These are phyloP conservation scores for Kuraishia ogatae DNA, from an alignment of 805 yeast genomes.

Conservation along the genomic window DNA sequence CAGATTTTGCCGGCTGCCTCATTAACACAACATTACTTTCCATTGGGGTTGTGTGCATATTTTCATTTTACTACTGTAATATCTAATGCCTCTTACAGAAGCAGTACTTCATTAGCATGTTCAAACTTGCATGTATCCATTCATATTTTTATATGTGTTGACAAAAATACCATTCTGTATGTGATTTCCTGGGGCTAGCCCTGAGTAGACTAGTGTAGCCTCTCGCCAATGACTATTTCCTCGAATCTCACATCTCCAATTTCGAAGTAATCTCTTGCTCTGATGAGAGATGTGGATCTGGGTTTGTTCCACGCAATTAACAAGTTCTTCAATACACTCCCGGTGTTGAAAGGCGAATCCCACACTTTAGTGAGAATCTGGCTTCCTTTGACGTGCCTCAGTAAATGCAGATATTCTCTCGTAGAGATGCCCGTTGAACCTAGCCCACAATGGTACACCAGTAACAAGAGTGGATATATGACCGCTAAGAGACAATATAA, in stretches of 20 bases:
- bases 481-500: conserved; percentile 36
- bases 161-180: neutral
- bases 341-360: conserved; percentile 28
- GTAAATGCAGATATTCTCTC: conserved; percentile 53
- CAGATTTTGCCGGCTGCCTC: neutral
- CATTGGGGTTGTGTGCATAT: neutral
- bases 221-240: conserved; percentile 2
- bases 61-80: neutral
- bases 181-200: no score
- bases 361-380: conserved; percentile 22
- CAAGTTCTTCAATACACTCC: conserved; percentile 22
- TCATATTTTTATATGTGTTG: neutral
- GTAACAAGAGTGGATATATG: conserved; percentile 48
- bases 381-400: neutral
- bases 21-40: neutral
- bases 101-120: no score
- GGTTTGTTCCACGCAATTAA: conserved; percentile 25
- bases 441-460: conserved; percentile 45
- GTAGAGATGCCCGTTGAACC: conserved; percentile 58
- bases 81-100: neutral
- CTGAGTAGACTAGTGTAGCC: neutral
- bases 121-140: neutral
- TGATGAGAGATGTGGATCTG: conserved; percentile 26
- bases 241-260: conserved; percentile 32
- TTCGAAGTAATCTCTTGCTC: conserved; percentile 20